Conservation (phyloP, 1,284 basidiomycete genomes). For the Rhodotorula sp. region DNA sequence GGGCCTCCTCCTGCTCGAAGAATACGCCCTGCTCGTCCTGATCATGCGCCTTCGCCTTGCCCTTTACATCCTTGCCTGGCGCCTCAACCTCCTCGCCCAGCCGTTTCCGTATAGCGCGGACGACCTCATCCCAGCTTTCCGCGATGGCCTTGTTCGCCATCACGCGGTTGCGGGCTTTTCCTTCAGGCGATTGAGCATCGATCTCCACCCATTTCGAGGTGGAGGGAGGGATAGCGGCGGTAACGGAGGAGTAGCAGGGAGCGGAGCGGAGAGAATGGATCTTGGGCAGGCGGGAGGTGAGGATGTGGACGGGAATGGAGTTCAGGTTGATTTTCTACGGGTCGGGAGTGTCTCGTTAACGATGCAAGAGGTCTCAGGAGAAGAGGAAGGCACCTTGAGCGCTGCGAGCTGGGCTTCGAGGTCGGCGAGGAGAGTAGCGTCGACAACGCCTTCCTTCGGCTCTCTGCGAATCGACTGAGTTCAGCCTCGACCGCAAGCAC, state of each 20-base stretch:
- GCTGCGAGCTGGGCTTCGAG: constrained; percentile 67
- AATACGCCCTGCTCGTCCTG: constrained; percentile 3
- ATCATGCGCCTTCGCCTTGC: constrained; percentile 30
- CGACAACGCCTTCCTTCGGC: constrained; percentile 51
- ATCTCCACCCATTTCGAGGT: constrained; percentile 46
- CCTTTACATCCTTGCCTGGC: constrained; percentile 19
- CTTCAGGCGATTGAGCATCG: constrained; percentile 14
- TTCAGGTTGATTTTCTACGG: constrained; percentile 63
- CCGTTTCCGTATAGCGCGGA: constrained; percentile 28
- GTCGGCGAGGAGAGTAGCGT: constrained; percentile 51
- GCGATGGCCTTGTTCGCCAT: constrained; percentile 43
- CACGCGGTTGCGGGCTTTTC: constrained; percentile 44
- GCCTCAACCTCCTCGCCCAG: constrained; percentile 39
- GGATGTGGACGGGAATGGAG: constrained; percentile 61
- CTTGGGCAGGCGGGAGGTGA: constrained; percentile 71
- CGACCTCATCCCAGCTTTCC: constrained; percentile 37
- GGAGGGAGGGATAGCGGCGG: constrained; percentile 52
- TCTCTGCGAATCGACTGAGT: constrained; percentile 39
- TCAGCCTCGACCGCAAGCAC: background rate
- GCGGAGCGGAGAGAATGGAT: constrained; percentile 56
- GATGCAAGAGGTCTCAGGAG: background rate
- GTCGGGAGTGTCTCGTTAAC: background rate
- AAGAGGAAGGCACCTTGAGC: constrained; percentile 58
- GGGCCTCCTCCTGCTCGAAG: constrained; percentile 4
- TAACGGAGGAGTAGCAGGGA: constrained; percentile 23